Evolutionary conservation across 1,284 basidiomycete species (phyloP).

Genomic region (Trichosporon faecale): DNA sequence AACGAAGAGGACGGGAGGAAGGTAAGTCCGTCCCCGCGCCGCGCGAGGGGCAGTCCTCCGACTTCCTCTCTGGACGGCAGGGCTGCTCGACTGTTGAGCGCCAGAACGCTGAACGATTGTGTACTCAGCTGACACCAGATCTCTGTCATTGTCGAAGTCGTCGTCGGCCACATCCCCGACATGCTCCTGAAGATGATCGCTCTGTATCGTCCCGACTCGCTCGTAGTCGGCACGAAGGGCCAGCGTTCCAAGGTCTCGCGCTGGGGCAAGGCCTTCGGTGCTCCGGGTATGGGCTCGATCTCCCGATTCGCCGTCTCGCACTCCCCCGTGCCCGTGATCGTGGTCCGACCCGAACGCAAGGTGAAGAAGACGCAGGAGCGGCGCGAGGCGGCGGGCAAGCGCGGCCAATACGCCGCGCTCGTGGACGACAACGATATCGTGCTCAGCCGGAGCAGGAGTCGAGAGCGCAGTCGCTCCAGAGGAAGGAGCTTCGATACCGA

Average conservation of each 20-base stretch:
- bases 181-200: conserved; percentile 90
- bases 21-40: conserved; percentile 50
- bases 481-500: conserved; percentile 33
- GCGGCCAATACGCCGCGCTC: conserved; percentile 63
- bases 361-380: conserved; percentile 79
- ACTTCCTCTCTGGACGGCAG: too few species aligned
- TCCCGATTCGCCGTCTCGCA: conserved; percentile 74
- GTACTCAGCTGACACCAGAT: conserved; percentile 56
- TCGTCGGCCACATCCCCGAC: conserved; percentile 82
- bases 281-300: conserved; percentile 55
- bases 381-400: conserved; percentile 75
- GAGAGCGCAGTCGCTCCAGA: conserved; percentile 29
- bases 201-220: conserved; percentile 88
- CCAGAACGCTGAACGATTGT: background rate
- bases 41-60: too few species aligned
- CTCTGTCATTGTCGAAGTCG: conserved; percentile 89
- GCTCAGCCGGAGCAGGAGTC: conserved; percentile 41
- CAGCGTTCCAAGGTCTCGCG: conserved; percentile 61
- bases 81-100: too few species aligned
- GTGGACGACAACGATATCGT: conserved; percentile 43
- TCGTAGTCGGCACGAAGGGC: conserved; percentile 89
- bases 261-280: conserved; percentile 62
- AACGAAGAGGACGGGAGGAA: conserved; percentile 75
- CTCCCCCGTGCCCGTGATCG: conserved; percentile 87
- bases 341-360: conserved; percentile 79